Conservation (phyloP, 1,284 basidiomycete species). For the Cystobasidiaceae sp. region DNA sequence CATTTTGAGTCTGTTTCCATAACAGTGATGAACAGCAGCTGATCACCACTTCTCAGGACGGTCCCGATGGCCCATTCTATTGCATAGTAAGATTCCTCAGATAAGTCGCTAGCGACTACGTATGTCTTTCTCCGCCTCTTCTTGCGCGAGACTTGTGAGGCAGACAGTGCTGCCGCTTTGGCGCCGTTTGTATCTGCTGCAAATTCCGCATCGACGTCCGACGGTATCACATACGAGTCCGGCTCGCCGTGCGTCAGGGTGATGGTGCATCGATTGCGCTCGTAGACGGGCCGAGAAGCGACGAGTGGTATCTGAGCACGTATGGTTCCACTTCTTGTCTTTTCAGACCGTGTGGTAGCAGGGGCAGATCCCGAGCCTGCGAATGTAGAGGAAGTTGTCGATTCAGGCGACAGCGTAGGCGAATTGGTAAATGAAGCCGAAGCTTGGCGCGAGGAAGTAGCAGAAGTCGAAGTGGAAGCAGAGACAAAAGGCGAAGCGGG, state of each 20-base stretch:
- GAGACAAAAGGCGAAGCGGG: slow-evolving; percentile 7
- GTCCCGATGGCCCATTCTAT: slow-evolving; percentile 91
- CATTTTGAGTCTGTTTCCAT: slow-evolving; percentile 88
- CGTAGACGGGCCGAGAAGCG: slow-evolving; percentile 64
- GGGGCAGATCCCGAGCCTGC: too few species aligned
- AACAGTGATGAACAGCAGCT: slow-evolving; percentile 73
- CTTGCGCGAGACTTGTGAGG: slow-evolving; percentile 45
- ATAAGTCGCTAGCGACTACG: slow-evolving; percentile 87
- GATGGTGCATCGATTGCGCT: slow-evolving; percentile 88
- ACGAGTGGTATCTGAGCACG: slow-evolving; percentile 12
- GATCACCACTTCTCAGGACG: slow-evolving; percentile 88
- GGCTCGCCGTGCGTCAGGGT: slow-evolving; percentile 70
- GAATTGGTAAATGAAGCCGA: not conserved
- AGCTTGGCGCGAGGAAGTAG: not conserved
- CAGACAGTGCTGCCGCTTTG: too few species aligned
- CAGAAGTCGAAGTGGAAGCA: not conserved
- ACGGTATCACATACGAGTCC: slow-evolving; percentile 10
- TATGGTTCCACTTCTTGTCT: not conserved
- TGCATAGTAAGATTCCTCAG: slow-evolving; percentile 84
- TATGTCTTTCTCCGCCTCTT: slow-evolving; percentile 61
- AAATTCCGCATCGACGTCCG: not conserved
- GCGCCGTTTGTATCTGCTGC: too few species aligned
- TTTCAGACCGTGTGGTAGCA: slow-evolving; percentile 12
- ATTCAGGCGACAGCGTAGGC: too few species aligned
- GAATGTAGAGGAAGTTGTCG: too few species aligned